Conservation (phyloP, 2,329 filamentous ascomycete genomes). For the Aspergillus glaucus region DNA sequence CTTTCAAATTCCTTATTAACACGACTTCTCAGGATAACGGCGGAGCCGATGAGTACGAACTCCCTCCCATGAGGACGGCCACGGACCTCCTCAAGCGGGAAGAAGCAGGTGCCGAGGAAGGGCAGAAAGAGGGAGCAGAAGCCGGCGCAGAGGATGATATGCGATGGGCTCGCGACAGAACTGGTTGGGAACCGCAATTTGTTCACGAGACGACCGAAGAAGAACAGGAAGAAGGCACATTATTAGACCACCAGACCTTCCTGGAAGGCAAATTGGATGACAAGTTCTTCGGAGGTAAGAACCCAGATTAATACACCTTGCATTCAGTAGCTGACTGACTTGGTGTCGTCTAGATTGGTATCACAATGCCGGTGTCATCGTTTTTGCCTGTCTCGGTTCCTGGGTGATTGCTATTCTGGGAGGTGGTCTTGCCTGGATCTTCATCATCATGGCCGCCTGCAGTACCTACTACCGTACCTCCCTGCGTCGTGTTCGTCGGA, state of each 20-base stretch:
- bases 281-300: constrained; percentile 77
- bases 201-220: constrained; percentile 53
- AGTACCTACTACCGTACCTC: constrained; percentile 96
- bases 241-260: constrained; percentile 83
- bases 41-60: constrained; percentile 62
- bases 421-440: constrained; percentile 86
- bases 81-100: constrained; percentile 43
- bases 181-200: constrained; percentile 86
- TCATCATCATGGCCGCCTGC: constrained; percentile 86
- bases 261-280: constrained; percentile 79
- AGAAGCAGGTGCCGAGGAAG: constrained; percentile 47
- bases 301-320: background rate
- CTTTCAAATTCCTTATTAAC: background rate
- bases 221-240: constrained; percentile 51
- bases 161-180: constrained; percentile 52
- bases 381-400: constrained; percentile 83
- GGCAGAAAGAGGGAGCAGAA: constrained; percentile 45
- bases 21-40: constrained; percentile 54
- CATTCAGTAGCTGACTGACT: background rate
- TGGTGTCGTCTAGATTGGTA: constrained; percentile 69
- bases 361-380: constrained; percentile 89
- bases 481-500: constrained; percentile 83
- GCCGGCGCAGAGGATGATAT: constrained; percentile 46
- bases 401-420: constrained; percentile 87
- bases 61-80: constrained; percentile 66